A percentile compares a stretch with the other conserved stretches of the same genome.
phyloP scores from a whole-genome alignment of 2,329 filamentous ascomycete species.

The Leptographium radiaticola region DNA sequence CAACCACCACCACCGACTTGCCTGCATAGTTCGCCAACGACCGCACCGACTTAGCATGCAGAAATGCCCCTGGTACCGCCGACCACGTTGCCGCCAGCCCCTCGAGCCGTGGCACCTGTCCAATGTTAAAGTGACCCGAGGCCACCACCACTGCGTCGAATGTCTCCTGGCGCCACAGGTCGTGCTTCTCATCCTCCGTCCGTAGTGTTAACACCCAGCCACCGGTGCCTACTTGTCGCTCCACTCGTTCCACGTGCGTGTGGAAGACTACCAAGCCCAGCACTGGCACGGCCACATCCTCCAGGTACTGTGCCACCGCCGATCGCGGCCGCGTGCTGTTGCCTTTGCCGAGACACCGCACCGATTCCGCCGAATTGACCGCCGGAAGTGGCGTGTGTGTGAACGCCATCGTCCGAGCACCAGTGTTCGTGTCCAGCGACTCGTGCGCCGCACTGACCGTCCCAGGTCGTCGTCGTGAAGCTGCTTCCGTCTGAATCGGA shows the following conservation, averaged over 20 bases:
- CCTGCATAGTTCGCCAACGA: not conserved
- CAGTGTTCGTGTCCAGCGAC: conserved; percentile 4
- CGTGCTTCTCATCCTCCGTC: conserved; percentile 15
- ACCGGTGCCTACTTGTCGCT: conserved; percentile 21
- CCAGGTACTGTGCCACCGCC: conserved; percentile 1
- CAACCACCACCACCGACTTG: conserved; percentile 41
- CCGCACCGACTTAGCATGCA: conserved; percentile 23
- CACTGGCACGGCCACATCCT: not conserved
- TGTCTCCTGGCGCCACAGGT: conserved; percentile 23
- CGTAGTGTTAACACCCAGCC: not conserved
- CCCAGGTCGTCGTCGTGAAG: not conserved
- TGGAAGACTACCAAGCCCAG: not conserved
- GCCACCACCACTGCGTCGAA: conserved; percentile 28
- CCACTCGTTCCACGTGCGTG: conserved; percentile 27
- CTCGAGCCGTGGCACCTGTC: conserved; percentile 23
- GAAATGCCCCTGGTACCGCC: conserved; percentile 21
- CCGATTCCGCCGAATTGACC: not conserved
- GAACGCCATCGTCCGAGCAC: conserved; percentile 5
- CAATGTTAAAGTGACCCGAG: conserved; percentile 26
- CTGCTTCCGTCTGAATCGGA: not conserved
- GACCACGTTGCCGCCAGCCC: conserved; percentile 24
- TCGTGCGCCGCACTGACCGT: not conserved
- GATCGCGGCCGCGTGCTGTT: conserved; percentile 4
- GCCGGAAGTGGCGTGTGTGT: conserved; percentile 3
- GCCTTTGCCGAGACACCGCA: not conserved